Base-by-base conservation (phyloP, 768 basidiomycete genomes). In the Aureoboletus auriporus region DNA sequence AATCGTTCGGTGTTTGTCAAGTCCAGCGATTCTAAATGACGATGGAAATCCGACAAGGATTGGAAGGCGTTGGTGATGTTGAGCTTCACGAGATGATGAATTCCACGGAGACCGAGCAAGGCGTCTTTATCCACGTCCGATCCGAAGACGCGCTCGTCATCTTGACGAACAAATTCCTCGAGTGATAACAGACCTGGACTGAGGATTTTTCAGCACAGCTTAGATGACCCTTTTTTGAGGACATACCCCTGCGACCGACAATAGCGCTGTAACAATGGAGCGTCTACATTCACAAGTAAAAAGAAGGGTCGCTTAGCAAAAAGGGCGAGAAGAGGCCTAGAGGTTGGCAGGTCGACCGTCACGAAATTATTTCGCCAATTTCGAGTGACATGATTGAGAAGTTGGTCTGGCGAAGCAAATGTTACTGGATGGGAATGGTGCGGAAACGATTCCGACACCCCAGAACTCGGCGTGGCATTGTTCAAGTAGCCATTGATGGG, bases 291-390 rank as follows among this genome's bases (percentile, higher is more conserved):
- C 39, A 96, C 69, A 20, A 98, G 76, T 63, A 97, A 71, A 65
- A 96, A 93, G 65, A 93, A 98, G 0, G 96, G 96, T 14, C 96
- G 74, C 60, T 84, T 93, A 31, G 80, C 64, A 61, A 96, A 97
- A 42, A 75, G 68, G 50, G 78, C 77, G 31, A 98, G 71, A 13
- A 81, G 67, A 4, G 74, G 68, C 27, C 70, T 69, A 23, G 20
- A 23, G 1, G 78, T 81, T 36, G 64, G 62, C 17, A 94, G 65
- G 61, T 90, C 86, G n/a, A 72, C 66, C 0, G 93, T 95, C 28
- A 97, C 92, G 57, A 85, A 92, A 59, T 89, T 72, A 7, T 72
- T 65, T 38, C 75, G 76, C 95, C 95, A 99, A 54, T 88, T 77
- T 52, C 71, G 75, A 1, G 96, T 98, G 14, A 85, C 84, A 62